Percentiles rank a stretch among this genome's conserved stretches.
These are phyloP conservation scores for Flammula alnicola DNA, from an alignment of 1,284 basidiomycete species.

Conservation along the genomic window DNA sequence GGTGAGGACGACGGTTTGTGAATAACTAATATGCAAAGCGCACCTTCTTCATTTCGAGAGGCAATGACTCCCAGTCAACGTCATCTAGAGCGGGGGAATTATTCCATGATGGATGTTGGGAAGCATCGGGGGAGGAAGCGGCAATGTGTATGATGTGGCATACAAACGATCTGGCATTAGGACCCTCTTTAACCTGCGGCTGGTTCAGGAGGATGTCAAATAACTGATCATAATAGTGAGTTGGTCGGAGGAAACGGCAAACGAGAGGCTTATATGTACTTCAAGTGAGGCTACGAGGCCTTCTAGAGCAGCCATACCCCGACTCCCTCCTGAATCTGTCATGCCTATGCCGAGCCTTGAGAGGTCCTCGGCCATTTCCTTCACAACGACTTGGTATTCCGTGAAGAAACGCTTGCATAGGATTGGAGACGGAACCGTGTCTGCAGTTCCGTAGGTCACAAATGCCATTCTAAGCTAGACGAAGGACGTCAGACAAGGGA, in stretches of 20 bases:
- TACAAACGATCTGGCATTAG: conserved; percentile 29
- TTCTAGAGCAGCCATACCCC: conserved; percentile 72
- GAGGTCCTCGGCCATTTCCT: conserved; percentile 53
- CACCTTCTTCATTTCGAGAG: conserved; percentile 67
- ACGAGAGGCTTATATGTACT: conserved; percentile 42
- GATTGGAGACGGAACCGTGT: conserved; percentile 57
- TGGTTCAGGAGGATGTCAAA: conserved; percentile 51
- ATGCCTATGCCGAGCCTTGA: conserved; percentile 58
- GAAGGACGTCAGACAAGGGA: too few species aligned
- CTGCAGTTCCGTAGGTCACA: conserved; percentile 63
- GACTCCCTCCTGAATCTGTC: conserved; percentile 50
- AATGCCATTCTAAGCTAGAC: conserved; percentile 57
- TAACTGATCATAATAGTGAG: conserved; percentile 41
- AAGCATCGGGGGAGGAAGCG: conserved; percentile 55
- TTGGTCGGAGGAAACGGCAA: too few species aligned
- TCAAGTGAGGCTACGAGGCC: conserved; percentile 74
- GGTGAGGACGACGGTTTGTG: too few species aligned
- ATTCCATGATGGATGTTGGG: conserved; percentile 62
- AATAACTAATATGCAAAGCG: too few species aligned
- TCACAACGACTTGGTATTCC: conserved; percentile 41
- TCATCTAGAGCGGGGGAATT: conserved; percentile 52
- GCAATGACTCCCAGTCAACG: conserved; percentile 68
- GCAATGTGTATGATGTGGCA: conserved; percentile 69
- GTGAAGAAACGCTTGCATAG: conserved; percentile 61
- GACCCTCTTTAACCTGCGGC: conserved; percentile 10